A percentile compares a stretch with the other conserved stretches of the same genome.
Conservation (phyloP, 2,329 filamentous ascomycete genomes). For the Xylaria hypoxylon region DNA sequence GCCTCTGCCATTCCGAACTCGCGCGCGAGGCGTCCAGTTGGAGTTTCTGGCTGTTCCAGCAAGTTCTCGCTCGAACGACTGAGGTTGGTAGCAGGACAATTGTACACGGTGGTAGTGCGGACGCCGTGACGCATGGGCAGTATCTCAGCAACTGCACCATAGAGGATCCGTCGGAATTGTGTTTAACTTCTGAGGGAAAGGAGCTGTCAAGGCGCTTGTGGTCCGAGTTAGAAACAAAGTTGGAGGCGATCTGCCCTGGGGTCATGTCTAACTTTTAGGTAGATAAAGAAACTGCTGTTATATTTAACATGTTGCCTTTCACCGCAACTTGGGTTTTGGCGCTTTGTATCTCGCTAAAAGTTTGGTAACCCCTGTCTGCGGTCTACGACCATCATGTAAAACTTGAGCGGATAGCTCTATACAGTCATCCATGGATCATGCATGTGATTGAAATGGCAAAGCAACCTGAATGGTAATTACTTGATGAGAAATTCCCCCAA, state of each 20-base stretch:
- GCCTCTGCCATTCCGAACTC: slow-evolving; percentile 63
- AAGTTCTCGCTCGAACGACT: slow-evolving; percentile 56
- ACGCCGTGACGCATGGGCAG: slow-evolving; percentile 58
- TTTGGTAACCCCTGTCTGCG: too few relatives aligned
- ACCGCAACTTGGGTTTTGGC: too few relatives aligned
- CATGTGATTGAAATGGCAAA: too few relatives aligned
- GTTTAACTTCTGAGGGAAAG: neutral
- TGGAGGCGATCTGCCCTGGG: slow-evolving; percentile 12
- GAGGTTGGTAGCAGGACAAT: slow-evolving; percentile 62
- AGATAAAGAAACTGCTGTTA: too few relatives aligned
- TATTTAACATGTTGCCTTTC: too few relatives aligned
- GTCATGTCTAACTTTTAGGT: neutral
- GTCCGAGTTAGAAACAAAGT: slow-evolving; percentile 6
- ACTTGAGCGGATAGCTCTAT: too few relatives aligned
- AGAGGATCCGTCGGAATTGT: slow-evolving; percentile 2
- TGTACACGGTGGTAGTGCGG: slow-evolving; percentile 53
- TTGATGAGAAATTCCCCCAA: too few relatives aligned
- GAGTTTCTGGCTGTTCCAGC: slow-evolving; percentile 46
- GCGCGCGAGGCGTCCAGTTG: slow-evolving; percentile 50
- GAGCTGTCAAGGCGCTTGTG: neutral
- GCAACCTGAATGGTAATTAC: too few relatives aligned
- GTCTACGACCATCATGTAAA: too few relatives aligned
- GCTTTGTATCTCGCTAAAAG: too few relatives aligned
- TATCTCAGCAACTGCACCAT: slow-evolving; percentile 55
- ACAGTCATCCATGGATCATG: too few relatives aligned